phyloP scores from a whole-genome alignment of 2,329 filamentous ascomycete genomes.

The Rutstroemia sp. region DNA sequence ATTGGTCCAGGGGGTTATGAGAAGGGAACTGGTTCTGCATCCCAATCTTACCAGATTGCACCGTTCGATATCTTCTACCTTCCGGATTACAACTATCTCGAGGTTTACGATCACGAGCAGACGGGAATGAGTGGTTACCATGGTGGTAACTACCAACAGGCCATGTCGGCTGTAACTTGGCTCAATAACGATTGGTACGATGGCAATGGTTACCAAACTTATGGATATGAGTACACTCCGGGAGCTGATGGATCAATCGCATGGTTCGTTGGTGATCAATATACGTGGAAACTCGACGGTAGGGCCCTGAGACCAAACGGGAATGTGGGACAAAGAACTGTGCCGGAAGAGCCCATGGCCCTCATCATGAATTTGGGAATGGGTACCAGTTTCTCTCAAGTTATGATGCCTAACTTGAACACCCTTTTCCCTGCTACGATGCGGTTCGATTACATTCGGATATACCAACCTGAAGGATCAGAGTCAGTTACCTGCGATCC shows the following conservation, averaged over 20 bases:
- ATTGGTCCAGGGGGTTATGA: conserved; percentile 25
- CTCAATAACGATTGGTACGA: conserved; percentile 62
- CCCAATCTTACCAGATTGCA: conserved; percentile 60
- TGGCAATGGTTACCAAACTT: conserved; percentile 53
- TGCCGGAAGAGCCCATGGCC: conserved; percentile 61
- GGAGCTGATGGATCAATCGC: conserved; percentile 52
- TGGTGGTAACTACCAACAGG: conserved; percentile 56
- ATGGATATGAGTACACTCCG: conserved; percentile 56
- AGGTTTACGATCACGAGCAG: conserved; percentile 53
- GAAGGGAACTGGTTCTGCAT: conserved; percentile 46
- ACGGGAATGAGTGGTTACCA: conserved; percentile 53
- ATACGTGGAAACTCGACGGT: conserved; percentile 56
- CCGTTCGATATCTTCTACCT: conserved; percentile 66
- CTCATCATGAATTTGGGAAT: conserved; percentile 65
- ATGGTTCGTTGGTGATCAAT: conserved; percentile 61
- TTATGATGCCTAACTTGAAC: conserved; percentile 50
- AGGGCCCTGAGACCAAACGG: conserved; percentile 58
- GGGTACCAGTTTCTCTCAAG: conserved; percentile 54
- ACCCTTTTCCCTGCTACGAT: conserved; percentile 55
- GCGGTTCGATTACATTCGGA: conserved; percentile 62
- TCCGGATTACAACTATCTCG: conserved; percentile 56
- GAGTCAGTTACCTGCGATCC: conserved; percentile 61
- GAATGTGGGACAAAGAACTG: conserved; percentile 57
- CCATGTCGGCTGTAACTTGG: conserved; percentile 52
- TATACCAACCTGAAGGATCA: conserved; percentile 51